Evolutionary conservation across 1,139 yeast genomes (phyloP).

Genomic region (Blastobotrys malaysiensis): DNA sequence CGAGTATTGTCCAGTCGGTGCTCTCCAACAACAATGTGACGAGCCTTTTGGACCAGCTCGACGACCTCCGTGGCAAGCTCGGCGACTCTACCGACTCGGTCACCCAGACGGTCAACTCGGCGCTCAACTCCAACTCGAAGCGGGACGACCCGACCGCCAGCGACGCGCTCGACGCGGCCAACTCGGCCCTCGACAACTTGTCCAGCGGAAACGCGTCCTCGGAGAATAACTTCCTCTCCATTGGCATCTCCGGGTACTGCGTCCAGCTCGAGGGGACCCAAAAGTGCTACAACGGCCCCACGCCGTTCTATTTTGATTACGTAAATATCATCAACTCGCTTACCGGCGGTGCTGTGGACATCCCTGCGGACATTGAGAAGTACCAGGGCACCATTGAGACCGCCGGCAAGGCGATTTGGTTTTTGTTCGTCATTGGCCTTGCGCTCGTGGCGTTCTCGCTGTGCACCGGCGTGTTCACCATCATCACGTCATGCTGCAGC

Average conservation of each 20-base stretch:
- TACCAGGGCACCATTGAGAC: slow-evolving; percentile 5
- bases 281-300: slow-evolving; percentile 6
- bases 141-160: background rate
- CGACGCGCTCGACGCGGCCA: background rate
- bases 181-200: background rate
- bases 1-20: background rate
- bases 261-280: slow-evolving; percentile 1
- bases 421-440: slow-evolving; percentile 7
- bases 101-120: too few relatives aligned
- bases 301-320: slow-evolving; percentile 11
- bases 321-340: slow-evolving; percentile 5
- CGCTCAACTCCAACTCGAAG: background rate
- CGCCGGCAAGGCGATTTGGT: slow-evolving; percentile 9
- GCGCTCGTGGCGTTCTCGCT: background rate
- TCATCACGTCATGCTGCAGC: slow-evolving; percentile 8
- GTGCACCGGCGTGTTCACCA: slow-evolving; percentile 5
- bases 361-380: slow-evolving; percentile 5
- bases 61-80: background rate
- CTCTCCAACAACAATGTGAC: background rate
- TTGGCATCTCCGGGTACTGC: slow-evolving; percentile 10
- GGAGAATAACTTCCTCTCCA: background rate
- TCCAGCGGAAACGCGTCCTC: background rate
- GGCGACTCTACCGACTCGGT: too few relatives aligned
- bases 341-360: background rate
- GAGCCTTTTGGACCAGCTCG: background rate